Conservation (phyloP, 495 filamentous ascomycete species). For the Delitschia confertaspora region DNA sequence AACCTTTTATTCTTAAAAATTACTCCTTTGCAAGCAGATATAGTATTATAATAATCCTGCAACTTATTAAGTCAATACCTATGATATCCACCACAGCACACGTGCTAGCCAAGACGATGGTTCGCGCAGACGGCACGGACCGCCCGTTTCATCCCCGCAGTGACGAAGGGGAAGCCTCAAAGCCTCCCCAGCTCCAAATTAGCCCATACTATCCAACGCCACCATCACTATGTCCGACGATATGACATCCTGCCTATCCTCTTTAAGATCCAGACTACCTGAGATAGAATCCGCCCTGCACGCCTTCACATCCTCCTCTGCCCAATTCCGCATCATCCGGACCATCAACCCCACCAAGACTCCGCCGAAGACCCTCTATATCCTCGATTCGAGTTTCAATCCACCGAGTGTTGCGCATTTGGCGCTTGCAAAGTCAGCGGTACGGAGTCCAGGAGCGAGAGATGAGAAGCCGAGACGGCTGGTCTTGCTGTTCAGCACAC, state of each 20-base stretch:
- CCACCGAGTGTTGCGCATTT: slow-evolving; percentile 81
- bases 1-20: too few species aligned
- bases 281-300: slow-evolving; percentile 41
- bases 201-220: too few species aligned
- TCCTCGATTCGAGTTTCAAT: slow-evolving; percentile 94
- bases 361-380: slow-evolving; percentile 50
- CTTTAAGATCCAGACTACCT: slow-evolving; percentile 18
- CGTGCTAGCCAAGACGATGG: too few species aligned
- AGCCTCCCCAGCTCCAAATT: too few species aligned
- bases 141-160: too few species aligned
- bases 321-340: slow-evolving; percentile 51
- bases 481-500: slow-evolving; percentile 73
- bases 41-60: too few species aligned
- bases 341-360: slow-evolving; percentile 38
- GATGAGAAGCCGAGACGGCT: slow-evolving; percentile 43
- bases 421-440: slow-evolving; percentile 60
- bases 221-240: slow-evolving; percentile 1
- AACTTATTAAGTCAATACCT: too few species aligned
- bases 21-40: too few species aligned
- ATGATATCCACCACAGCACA: too few species aligned
- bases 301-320: slow-evolving; percentile 47
- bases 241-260: slow-evolving; percentile 19
- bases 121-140: too few species aligned
- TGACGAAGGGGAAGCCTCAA: too few species aligned
- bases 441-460: slow-evolving; percentile 35